Conservation (phyloP, 2,329 filamentous ascomycete species). For the Sporothrix luriei region DNA sequence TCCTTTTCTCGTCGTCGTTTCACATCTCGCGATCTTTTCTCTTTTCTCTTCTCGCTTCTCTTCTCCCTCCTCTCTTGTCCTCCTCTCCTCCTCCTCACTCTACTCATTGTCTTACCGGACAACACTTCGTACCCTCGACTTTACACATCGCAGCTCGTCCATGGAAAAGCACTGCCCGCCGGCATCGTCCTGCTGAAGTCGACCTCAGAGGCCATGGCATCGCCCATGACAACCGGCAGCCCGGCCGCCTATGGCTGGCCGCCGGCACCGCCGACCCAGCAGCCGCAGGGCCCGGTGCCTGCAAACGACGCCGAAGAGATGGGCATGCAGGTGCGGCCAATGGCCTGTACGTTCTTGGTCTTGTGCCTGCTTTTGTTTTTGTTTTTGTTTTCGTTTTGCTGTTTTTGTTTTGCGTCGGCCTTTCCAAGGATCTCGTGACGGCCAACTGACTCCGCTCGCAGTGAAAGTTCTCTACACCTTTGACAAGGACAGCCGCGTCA, state of each 20-base stretch:
- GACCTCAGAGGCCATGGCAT: conserved; percentile 35
- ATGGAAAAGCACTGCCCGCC: conserved; percentile 18
- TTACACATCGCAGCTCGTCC: conserved; percentile 6
- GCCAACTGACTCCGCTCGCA: conserved; percentile 45
- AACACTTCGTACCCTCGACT: conserved; percentile 1
- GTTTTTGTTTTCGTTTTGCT: neutral
- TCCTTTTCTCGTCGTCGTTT: neutral
- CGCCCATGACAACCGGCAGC: conserved; percentile 34
- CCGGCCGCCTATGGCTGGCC: conserved; percentile 29
- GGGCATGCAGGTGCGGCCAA: conserved; percentile 42
- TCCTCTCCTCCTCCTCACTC: neutral
- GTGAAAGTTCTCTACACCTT: conserved; percentile 98
- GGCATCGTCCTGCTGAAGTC: conserved; percentile 7
- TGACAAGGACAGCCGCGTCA: conserved; percentile 82
- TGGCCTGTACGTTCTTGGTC: conserved; percentile 42
- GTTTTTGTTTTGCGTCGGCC: neutral
- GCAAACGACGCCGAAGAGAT: conserved; percentile 39
- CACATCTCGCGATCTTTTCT: neutral
- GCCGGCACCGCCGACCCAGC: conserved; percentile 25
- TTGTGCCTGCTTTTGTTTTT: conserved; percentile 8
- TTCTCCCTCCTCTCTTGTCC: neutral
- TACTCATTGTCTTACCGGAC: too few species aligned
- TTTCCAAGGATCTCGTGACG: neutral
- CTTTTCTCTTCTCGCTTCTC: neutral
- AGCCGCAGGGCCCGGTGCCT: conserved; percentile 12